Base-by-base conservation (phyloP, 306 rosid species). In the Vigna trinervia region DNA sequence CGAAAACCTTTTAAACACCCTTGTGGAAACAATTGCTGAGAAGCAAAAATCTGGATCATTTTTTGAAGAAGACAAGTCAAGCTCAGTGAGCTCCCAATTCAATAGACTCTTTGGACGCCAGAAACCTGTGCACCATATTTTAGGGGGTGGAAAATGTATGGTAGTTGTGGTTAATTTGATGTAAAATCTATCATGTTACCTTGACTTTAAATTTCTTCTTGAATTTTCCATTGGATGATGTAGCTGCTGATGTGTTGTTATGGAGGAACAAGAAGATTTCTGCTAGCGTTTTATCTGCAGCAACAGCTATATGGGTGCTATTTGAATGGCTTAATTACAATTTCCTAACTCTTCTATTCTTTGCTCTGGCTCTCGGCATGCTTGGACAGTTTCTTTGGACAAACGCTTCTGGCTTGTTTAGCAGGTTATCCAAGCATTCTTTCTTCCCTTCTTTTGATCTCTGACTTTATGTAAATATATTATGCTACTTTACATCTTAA, bases 221-320 rank as follows among this genome's bases (percentile, higher is more conserved):
- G 68, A 20, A 19, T 67, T 82, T 48, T 45, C 12, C 59, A 70
- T 56, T 51, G 68, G 81, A 79, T 82, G 79, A 26, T 77, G 68
- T 73, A 95, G 98, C 97, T 80, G 99, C 97, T 73, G 99, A 95
- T 85, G 88, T 91, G 77, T 79, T 95, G 86, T 83, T 95, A 72
- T 95, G 99, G 99, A 92, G 97, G 89, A 90, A 95, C 96, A 95
- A 92, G 88, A 95, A 92, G 84, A 92, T 92, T 71, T 92, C 97
- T 46, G 94, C 97, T 3, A 83, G 97, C 17, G 88, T 91, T 74
- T 87, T 92, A 83, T 53, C 88, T 19, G 85, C 80, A 60, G 90
- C 97, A 77, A 95, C 99, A 17, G 61, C 80, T 73, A 65, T 87
- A 34, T 95, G 99, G 99, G 93, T 89, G 85, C 85, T 95, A 64